A percentile compares a stretch with the other conserved stretches of the same genome.
phyloP scores from a whole-genome alignment of 371 early-diverging fungal genomes.

The Mortierella sp. region DNA sequence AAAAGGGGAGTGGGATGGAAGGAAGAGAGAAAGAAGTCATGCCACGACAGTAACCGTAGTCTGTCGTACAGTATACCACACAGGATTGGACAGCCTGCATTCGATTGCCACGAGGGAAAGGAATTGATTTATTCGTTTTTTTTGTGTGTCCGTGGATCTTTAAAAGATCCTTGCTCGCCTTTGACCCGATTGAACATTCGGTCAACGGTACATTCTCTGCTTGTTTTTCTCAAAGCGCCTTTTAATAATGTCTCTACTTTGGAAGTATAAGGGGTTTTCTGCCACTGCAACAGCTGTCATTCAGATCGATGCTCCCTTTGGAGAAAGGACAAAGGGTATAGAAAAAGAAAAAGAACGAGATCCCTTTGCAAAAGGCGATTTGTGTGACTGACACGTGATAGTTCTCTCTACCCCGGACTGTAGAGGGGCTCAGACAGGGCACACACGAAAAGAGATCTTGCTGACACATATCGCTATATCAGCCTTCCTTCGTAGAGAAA shows the following conservation, averaged over 20 bases:
- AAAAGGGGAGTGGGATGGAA: not conserved
- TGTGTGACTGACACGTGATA: conserved; percentile 9
- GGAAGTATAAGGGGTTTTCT: no score
- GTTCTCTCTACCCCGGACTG: conserved; percentile 10
- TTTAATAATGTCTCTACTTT: no score
- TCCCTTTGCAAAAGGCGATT: not conserved
- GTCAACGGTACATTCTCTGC: no score
- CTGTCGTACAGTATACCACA: not conserved
- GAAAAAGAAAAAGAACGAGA: no score
- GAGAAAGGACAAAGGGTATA: no score
- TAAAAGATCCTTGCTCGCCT: no score
- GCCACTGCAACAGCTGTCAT: no score
- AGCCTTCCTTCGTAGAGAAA: not conserved
- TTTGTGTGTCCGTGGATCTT: conserved; percentile 1
- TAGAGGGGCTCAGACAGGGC: not conserved
- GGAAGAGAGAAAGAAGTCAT: not conserved
- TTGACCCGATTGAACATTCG: no score
- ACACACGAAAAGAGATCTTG: not conserved
- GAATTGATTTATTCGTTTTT: not conserved
- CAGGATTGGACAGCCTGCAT: not conserved
- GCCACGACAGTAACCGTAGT: not conserved
- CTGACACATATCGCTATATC: not conserved
- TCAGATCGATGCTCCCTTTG: no score
- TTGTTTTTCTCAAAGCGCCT: no score
- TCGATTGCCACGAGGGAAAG: conserved; percentile 10